phyloP scores from a whole-genome alignment of 768 basidiomycete genomes.

The Amanita pallidorosea region DNA sequence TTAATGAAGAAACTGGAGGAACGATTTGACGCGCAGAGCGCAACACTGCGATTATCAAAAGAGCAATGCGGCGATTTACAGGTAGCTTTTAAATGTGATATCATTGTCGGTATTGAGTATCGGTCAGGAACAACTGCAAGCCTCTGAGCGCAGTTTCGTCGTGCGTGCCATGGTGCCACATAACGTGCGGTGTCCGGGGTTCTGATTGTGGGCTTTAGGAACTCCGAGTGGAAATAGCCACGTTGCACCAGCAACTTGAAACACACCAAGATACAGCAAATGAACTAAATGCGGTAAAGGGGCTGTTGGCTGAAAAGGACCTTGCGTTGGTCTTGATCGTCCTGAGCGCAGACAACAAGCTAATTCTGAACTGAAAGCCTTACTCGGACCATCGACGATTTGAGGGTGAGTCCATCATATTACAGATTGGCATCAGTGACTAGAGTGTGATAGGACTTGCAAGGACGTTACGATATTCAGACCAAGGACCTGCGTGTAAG shows the following conservation, averaged over 20 bases:
- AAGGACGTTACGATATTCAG: not conserved
- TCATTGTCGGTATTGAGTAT: not conserved
- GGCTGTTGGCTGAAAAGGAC: not conserved
- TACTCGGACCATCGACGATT: not conserved
- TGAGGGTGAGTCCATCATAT: not conserved
- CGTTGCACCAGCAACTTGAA: conserved; percentile 1
- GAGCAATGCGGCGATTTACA: conserved; percentile 43
- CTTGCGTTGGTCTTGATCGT: not conserved
- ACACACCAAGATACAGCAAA: not conserved
- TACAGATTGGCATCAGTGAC: not conserved
- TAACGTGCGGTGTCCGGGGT: not conserved
- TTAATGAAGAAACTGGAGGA: conserved; percentile 37
- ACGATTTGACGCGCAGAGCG: conserved; percentile 45
- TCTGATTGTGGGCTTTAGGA: not conserved
- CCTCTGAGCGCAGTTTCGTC: conserved; percentile 6
- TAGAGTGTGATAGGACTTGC: not conserved
- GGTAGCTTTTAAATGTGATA: conserved; percentile 9
- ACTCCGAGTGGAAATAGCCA: not conserved
- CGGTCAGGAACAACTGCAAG: conserved; percentile 13
- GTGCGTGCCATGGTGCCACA: not conserved
- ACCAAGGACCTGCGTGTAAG: not conserved
- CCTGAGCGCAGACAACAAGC: not conserved
- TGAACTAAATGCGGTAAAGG: not conserved
- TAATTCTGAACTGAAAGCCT: not conserved
- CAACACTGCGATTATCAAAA: conserved; percentile 41